Evolutionary conservation across 768 basidiomycete genomes (phyloP).

Genomic region (Sporobolomyces pararoseus): DNA sequence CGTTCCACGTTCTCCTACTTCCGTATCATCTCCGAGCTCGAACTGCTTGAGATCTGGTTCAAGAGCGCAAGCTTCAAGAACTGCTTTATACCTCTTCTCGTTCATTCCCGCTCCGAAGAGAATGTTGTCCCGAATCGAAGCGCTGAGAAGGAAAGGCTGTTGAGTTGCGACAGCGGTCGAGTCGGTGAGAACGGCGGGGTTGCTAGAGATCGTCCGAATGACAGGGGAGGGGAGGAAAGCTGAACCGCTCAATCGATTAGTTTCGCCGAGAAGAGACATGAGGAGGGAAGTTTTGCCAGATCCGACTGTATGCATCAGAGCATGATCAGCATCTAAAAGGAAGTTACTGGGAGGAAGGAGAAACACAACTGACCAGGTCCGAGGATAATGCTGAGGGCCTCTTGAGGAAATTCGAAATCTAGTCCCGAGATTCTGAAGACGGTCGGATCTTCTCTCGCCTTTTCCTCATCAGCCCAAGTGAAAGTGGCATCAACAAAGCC

Average conservation of each 20-base stretch:
- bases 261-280: slow-evolving; percentile 45
- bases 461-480: slow-evolving; percentile 39
- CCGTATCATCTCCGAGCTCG: slow-evolving; percentile 70
- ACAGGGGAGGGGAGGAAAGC: slow-evolving; percentile 37
- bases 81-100: slow-evolving; percentile 61
- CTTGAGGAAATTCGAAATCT: slow-evolving; percentile 62
- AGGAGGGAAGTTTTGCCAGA: slow-evolving; percentile 44
- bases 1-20: slow-evolving; percentile 44
- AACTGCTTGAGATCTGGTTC: slow-evolving; percentile 67
- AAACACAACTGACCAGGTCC: slow-evolving; percentile 41
- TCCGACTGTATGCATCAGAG: slow-evolving; percentile 30
- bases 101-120: slow-evolving; percentile 66
- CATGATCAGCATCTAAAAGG: background rate
- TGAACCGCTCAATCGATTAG: slow-evolving; percentile 41
- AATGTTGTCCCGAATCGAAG: slow-evolving; percentile 76
- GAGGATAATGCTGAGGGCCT: slow-evolving; percentile 54
- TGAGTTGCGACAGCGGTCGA: slow-evolving; percentile 68
- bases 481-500: slow-evolving; percentile 50
- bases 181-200: slow-evolving; percentile 56
- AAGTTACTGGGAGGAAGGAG: background rate
- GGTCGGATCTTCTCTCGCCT: slow-evolving; percentile 51
- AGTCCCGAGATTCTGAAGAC: slow-evolving; percentile 56
- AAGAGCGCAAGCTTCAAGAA: slow-evolving; percentile 72
- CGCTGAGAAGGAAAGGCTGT: slow-evolving; percentile 66
- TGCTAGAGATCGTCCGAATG: slow-evolving; percentile 24